These are phyloP conservation scores for Phytophthora capsici DNA, from an alignment of 352 stramenopile genomes.

Conservation along the genomic window DNA sequence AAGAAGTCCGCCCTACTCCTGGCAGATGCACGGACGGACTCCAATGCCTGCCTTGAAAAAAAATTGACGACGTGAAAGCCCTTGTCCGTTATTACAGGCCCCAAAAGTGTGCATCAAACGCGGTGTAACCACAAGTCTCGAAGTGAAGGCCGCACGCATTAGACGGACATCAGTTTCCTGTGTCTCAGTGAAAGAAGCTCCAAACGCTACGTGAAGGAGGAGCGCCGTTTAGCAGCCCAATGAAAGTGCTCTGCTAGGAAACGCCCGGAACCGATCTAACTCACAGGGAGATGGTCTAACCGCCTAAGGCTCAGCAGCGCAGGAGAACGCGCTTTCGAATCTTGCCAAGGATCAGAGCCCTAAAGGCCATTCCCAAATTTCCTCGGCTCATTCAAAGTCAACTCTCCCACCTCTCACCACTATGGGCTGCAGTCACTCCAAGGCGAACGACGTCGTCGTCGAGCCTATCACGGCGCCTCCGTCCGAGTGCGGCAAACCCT, in stretches of 20 bases:
- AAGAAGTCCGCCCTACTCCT: not conserved
- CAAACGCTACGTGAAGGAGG: slow-evolving; percentile 18
- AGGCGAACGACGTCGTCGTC: slow-evolving; percentile 53
- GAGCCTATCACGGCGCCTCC: slow-evolving; percentile 34
- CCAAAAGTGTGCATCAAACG: not conserved
- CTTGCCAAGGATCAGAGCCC: no score
- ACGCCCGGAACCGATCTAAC: not conserved
- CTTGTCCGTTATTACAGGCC: slow-evolving; percentile 10
- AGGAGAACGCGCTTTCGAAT: no score
- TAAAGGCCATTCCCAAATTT: slow-evolving; percentile 39
- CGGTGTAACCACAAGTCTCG: not conserved
- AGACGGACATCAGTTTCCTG: slow-evolving; percentile 8
- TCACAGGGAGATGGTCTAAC: slow-evolving; percentile 1
- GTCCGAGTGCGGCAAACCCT: slow-evolving; percentile 37
- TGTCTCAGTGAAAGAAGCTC: slow-evolving; percentile 23
- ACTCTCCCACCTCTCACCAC: slow-evolving; percentile 4
- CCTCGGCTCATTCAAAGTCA: slow-evolving; percentile 13
- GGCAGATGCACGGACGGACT: not conserved
- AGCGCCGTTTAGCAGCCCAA: slow-evolving; percentile 21
- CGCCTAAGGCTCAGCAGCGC: not conserved
- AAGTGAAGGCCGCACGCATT: not conserved
- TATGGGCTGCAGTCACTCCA: slow-evolving; percentile 78
- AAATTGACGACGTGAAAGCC: slow-evolving; percentile 18
- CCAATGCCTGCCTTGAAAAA: not conserved
- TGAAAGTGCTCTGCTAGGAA: not conserved